Evolutionary conservation across 2,329 filamentous ascomycete species (phyloP), one percentile per base, ranked within the genome.

Genomic region (Fusarium torreyae): DNA sequence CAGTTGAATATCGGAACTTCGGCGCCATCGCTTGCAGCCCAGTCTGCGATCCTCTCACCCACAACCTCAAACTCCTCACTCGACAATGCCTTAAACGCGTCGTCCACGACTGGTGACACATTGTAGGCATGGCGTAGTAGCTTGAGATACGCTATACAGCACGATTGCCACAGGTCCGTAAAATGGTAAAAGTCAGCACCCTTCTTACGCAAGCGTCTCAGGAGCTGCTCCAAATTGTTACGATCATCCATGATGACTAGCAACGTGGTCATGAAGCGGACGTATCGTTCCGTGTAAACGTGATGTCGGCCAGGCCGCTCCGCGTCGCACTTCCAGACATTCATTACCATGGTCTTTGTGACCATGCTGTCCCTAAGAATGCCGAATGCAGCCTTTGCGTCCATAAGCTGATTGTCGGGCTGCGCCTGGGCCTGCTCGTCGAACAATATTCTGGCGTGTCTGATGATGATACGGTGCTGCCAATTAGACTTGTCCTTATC

Each of bases 301-400:
- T 97, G 96, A 77, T 98, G 94, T 18, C 94, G 88, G 0, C 94
- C 94, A 1, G 94, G 86, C 3, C 87, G 84, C 74, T 98, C 94
- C 46, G 92, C 90, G 70, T 97, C 94, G 38, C 94, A 96, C 72
- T 94, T 95, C 94, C 94, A 98, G 6, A 98, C 94, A 75, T 97
- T 95, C 78, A 97, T 90, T 2, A 92, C 91, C 91, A 97, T 97
- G 0, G 94, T 97, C 81, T 97, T 97, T 39, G 94, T 97, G 71
- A 97, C 95, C 87, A 89, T 89, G 65, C 84, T 87, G 61, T 89
- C 87, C 45, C 86, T 81, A 55, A 97, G 91, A 42, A 97, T 92
- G 54, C 89, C 86, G 50, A 94, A 94, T 15, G 97, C 88, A 56
- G 95, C 92, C 75, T 91, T 88, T 71, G 94, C 94, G 22, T 92